Evolutionary conservation across 176 grass and related monocot genomes (phyloP), one percentile per base, ranked within the genome.

Genomic region (Oryza longistaminata): DNA sequence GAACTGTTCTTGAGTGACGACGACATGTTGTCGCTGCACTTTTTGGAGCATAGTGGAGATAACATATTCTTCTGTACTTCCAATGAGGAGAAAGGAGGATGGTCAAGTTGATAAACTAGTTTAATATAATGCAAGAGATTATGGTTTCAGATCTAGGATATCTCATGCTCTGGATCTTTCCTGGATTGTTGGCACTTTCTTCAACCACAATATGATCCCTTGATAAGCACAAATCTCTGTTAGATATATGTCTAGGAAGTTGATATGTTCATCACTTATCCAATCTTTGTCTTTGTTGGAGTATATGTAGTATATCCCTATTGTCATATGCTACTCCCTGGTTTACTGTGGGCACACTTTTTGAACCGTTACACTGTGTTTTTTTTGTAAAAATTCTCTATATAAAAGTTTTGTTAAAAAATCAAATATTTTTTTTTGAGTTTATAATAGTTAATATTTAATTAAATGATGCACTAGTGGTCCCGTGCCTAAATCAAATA

Each of bases 1-100:
- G 50, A 62, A 62, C 76, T 82, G 87, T 85, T 85, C 89, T 83
- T 81, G 79, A 42, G 89, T 84, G 58, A 62, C 58, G 2, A 62
- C 3, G 58, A 62, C 58, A 10, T n/a, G 12, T 60, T 62, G 58
- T 62, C n/a, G 14, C 58, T 62, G 58, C 58, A 62, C 8, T 62
- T 61, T 61, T 61, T 61, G 55, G 58, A 62, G 58, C 58, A 10
- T 62, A 22, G 58, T 9, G 58, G 21, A 62, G 64, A 35, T 50
- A 66, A 50, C 26, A 71, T 88, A 88, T 83, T 82, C 29, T 76
- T 70, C 21, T 87, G 4, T 62, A 17, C 37, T 77, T 82, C 21
- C 52, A 82, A 71, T 82, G 73, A 37, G 68, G 64, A 55, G 10
- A 5, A 66, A 48, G 44, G 58, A 68, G 2, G 70, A 13, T 33